These are phyloP conservation scores for Paracoccidioides lutzii DNA, from an alignment of 2,329 filamentous ascomycete species.

Conservation along the genomic window DNA sequence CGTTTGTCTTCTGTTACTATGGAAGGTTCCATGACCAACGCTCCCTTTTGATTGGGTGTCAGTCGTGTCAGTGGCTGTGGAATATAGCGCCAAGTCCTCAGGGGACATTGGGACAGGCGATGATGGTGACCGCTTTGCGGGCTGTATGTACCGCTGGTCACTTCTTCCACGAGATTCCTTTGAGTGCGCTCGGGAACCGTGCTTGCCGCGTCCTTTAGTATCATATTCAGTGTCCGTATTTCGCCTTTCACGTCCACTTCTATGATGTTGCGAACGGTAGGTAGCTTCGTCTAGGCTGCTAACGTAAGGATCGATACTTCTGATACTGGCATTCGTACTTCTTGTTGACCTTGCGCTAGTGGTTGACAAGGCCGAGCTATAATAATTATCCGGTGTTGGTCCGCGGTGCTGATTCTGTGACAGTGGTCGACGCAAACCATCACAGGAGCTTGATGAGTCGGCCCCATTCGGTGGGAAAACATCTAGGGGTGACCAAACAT, in stretches of 20 bases:
- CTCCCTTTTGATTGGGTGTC: conserved; percentile 30
- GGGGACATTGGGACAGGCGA: conserved; percentile 92
- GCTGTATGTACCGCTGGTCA: conserved; percentile 54
- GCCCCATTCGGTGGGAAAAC: background rate
- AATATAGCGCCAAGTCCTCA: conserved; percentile 51
- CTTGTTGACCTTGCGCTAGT: conserved; percentile 39
- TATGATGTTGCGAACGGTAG: conserved; percentile 43
- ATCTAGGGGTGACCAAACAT: conserved; percentile 44
- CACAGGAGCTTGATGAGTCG: background rate
- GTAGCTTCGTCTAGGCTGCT: conserved; percentile 70
- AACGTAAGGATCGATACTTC: conserved; percentile 71
- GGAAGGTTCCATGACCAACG: conserved; percentile 15
- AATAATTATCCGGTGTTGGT: background rate
- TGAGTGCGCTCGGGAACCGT: conserved; percentile 47
- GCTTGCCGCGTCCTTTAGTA: conserved; percentile 36
- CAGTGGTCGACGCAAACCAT: background rate
- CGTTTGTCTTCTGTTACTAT: conserved; percentile 27
- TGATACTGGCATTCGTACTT: conserved; percentile 47
- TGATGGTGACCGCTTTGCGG: conserved; percentile 74
- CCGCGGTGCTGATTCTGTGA: conserved; percentile 4
- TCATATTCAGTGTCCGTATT: conserved; percentile 34
- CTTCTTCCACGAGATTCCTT: conserved; percentile 55
- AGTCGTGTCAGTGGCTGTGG: conserved; percentile 30
- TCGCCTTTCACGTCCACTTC: conserved; percentile 37
- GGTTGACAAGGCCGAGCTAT: conserved; percentile 25